phyloP scores from a whole-genome alignment of 495 filamentous ascomycete species.

The Apiosordaria backusii region DNA sequence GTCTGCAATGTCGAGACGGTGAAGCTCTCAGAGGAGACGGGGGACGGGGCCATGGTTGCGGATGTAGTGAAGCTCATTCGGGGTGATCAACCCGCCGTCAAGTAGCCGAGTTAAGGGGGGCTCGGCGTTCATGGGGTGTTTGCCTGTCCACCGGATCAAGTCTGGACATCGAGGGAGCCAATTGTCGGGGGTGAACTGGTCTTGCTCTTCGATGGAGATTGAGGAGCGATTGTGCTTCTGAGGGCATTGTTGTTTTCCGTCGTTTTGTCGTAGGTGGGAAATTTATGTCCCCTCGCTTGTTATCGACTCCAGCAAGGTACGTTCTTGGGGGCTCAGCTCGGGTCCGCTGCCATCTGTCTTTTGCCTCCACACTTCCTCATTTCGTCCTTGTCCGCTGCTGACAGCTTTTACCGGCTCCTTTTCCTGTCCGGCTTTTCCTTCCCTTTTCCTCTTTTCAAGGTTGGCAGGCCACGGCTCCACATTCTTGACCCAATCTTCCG shows the following conservation, averaged over 20 bases:
- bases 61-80: constrained; percentile 19
- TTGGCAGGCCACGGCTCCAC: constrained; percentile 17
- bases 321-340: constrained; percentile 12
- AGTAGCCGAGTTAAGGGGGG: constrained; percentile 9
- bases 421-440: neutral
- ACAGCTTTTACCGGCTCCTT: neutral
- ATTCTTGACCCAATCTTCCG: constrained; percentile 23
- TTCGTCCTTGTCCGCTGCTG: neutral
- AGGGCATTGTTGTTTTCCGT: constrained; percentile 13
- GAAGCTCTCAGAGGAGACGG: constrained; percentile 21
- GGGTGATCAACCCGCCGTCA: constrained; percentile 18
- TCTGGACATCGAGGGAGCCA: constrained; percentile 18
- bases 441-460: constrained; percentile 1
- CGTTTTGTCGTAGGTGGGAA: constrained; percentile 11
- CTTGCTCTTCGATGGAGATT: constrained; percentile 23
- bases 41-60: constrained; percentile 22
- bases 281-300: neutral
- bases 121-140: constrained; percentile 21
- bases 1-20: constrained; percentile 16
- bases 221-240: constrained; percentile 20
- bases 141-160: constrained; percentile 16
- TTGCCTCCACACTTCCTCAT: neutral
- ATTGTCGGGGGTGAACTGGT: constrained; percentile 24
- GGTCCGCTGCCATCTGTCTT: neutral
- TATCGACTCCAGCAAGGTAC: constrained; percentile 7